Evolutionary conservation across 106 monocot genomes (phyloP), one percentile per base, ranked within the genome.

Genomic region (Allium sativum): DNA sequence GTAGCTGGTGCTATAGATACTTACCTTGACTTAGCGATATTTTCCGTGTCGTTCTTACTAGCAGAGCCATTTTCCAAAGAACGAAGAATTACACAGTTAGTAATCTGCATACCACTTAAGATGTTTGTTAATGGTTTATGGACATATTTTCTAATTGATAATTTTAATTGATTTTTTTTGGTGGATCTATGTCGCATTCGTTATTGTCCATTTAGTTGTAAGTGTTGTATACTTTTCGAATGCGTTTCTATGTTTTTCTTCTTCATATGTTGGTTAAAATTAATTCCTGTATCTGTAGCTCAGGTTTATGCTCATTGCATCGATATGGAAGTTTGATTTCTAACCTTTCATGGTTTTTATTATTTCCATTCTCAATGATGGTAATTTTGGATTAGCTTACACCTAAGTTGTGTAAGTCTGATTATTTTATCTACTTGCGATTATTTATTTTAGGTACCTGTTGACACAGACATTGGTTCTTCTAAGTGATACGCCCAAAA

Each of bases 341-440:
- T 73, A 79, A 22, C 84, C 84, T 1, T 84, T 84, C 84, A 84
- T 84, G 84, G 80, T 84, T 57, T 76, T 84, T 61, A 74, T 80
- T 55, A 84, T 84, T 62, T 73, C 84, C 58, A 80, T 84, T 70
- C 80, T 80, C 66, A 84, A 80, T 63, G 84, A 77, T 44, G 84
- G 80, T 84, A 21, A 48, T 16, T 61, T 44, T 8, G 7, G 50
- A 11, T 70, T 21, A 1, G 11, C 20, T 31, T 40, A 13, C 21
- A 45, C 55, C 0, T 8, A 14, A 9, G 0, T 48, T 10, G 0
- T 48, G 1, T 11, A 4, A 15, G 40, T 18, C 47, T 12, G 48
- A 19, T 21, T 50, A 7, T 50, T 40, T 31, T 31, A 5, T 59
- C 42, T 18, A 13, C 2, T 41, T 41, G 7, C 31, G 31, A 3